Conservation (phyloP, 148 eudicot genomes). For the Heliamphora exappendiculata region DNA sequence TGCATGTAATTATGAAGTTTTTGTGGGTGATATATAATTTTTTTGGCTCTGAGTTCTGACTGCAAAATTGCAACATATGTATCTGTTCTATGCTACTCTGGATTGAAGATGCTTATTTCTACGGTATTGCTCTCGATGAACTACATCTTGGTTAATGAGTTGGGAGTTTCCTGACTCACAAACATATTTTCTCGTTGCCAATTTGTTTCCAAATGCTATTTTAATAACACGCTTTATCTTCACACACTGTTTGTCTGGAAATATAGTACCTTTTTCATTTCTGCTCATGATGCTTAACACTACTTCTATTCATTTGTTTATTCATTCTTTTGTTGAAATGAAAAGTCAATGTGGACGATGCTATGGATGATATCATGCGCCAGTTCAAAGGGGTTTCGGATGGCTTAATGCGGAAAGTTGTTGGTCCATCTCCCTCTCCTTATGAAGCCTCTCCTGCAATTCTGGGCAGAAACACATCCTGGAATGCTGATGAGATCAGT, state of each 20-base stretch:
- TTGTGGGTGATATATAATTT: too few relatives aligned
- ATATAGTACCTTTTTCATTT: conserved; percentile 15
- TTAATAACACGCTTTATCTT: background rate
- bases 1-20: too few relatives aligned
- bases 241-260: conserved; percentile 10
- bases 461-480: conserved; percentile 45
- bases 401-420: conserved; percentile 71
- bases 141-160: background rate
- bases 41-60: too few relatives aligned
- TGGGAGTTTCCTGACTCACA: background rate
- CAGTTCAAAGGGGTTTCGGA: conserved; percentile 97
- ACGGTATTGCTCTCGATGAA: background rate
- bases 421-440: conserved; percentile 47
- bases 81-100: too few relatives aligned
- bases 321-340: conserved; percentile 8
- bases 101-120: too few relatives aligned
- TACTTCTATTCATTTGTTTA: background rate
- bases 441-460: conserved; percentile 30
- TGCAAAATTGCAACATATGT: too few relatives aligned
- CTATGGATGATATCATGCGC: conserved; percentile 91
- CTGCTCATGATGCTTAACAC: background rate
- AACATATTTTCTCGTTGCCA: background rate
- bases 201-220: background rate
- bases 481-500: conserved; percentile 40
- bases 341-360: conserved; percentile 91